These are phyloP conservation scores for Graphilbum sp. DNA, from an alignment of 2,329 filamentous ascomycete species.

Conservation along the genomic window DNA sequence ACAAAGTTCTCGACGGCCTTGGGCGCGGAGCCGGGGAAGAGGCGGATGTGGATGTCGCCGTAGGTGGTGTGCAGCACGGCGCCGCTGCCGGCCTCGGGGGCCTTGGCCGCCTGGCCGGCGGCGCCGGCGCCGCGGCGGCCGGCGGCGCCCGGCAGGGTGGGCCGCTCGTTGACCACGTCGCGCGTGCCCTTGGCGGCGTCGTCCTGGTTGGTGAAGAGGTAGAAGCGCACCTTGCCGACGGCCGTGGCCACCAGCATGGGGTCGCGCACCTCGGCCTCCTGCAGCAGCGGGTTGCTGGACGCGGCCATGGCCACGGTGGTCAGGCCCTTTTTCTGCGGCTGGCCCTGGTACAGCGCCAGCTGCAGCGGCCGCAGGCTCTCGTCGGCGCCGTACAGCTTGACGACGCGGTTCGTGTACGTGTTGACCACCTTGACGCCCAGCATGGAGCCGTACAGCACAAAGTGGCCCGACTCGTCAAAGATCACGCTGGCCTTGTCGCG, in stretches of 20 bases:
- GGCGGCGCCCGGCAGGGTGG: slow-evolving; percentile 24
- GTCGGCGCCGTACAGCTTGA: slow-evolving; percentile 80
- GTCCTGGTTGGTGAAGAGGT: slow-evolving; percentile 91
- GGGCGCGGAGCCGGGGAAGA: slow-evolving; percentile 86
- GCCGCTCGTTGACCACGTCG: slow-evolving; percentile 91
- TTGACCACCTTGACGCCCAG: slow-evolving; percentile 91
- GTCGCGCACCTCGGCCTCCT: slow-evolving; percentile 80
- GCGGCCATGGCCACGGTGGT: slow-evolving; percentile 96
- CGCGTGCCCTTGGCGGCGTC: slow-evolving; percentile 63
- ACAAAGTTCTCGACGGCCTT: slow-evolving; percentile 97
- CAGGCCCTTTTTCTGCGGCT: slow-evolving; percentile 83
- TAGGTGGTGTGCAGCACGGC: slow-evolving; percentile 84
- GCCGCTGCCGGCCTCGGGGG: slow-evolving; percentile 53
- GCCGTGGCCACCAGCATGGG: slow-evolving; percentile 77
- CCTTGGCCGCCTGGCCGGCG: slow-evolving; percentile 22
- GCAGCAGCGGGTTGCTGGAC: slow-evolving; percentile 78
- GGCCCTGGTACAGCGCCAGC: slow-evolving; percentile 80
- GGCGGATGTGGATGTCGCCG: slow-evolving; percentile 82
- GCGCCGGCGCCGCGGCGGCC: slow-evolving; percentile 20
- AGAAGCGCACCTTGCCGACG: slow-evolving; percentile 80
- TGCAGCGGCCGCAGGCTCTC: slow-evolving; percentile 76
- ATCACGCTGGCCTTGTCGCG: slow-evolving; percentile 66
- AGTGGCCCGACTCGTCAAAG: slow-evolving; percentile 93
- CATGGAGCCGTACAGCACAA: slow-evolving; percentile 86
- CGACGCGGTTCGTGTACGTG: slow-evolving; percentile 81